Percentiles rank a stretch among this genome's conserved stretches.
These are phyloP conservation scores for Colletotrichum orbiculare DNA, from an alignment of 2,329 filamentous ascomycete species.

Conservation along the genomic window DNA sequence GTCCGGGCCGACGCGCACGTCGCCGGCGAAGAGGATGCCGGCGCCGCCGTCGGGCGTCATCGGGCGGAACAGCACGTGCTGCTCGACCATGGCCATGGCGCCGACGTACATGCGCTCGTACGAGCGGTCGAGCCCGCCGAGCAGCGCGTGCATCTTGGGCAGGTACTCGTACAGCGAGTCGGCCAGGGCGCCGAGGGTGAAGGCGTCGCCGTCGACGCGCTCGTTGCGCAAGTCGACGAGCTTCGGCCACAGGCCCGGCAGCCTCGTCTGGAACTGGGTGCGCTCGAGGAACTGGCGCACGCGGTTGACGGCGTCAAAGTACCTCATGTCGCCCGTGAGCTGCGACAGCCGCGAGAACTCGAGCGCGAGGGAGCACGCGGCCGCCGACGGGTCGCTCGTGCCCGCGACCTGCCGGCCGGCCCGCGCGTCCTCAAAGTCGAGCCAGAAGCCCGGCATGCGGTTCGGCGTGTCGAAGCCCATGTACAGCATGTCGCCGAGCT, in stretches of 20 bases:
- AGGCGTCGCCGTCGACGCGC: constrained; percentile 47
- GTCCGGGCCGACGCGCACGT: constrained; percentile 39
- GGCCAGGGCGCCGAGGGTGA: constrained; percentile 51
- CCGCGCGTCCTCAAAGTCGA: constrained; percentile 32
- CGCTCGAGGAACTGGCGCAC: constrained; percentile 75
- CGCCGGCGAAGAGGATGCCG: constrained; percentile 68
- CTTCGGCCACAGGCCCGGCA: constrained; percentile 81
- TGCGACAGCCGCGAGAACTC: constrained; percentile 81
- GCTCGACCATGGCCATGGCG: constrained; percentile 64
- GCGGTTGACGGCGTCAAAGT: constrained; percentile 76
- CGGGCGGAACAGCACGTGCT: constrained; percentile 71
- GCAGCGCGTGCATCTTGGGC: constrained; percentile 63
- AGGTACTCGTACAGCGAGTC: constrained; percentile 57
- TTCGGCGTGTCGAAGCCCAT: constrained; percentile 76
- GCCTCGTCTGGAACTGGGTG: constrained; percentile 71
- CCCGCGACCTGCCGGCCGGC: constrained; percentile 26
- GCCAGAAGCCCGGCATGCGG: constrained; percentile 61
- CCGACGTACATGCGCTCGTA: constrained; percentile 68
- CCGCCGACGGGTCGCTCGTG: constrained; percentile 53
- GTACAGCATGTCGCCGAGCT: constrained; percentile 73
- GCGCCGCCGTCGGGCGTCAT: constrained; percentile 70
- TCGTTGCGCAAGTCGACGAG: constrained; percentile 67
- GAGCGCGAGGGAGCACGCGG: constrained; percentile 73
- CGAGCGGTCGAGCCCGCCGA: constrained; percentile 64
- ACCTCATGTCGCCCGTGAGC: constrained; percentile 77